Conservation (phyloP, 345 rosid genomes). For the Melaleuca quinquenervia region DNA sequence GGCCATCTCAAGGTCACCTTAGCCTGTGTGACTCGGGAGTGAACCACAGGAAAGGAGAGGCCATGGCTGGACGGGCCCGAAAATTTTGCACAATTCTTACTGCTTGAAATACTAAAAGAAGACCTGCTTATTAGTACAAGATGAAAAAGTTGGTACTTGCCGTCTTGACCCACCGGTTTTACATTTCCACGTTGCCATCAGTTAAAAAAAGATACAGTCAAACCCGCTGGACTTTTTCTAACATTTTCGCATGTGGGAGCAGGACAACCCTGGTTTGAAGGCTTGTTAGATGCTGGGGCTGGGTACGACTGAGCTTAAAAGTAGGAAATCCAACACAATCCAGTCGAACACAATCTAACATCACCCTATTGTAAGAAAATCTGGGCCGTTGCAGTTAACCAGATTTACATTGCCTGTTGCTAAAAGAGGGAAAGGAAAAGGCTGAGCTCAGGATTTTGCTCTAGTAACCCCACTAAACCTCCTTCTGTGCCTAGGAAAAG, state of each 20-base stretch:
- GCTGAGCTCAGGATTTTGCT: background rate
- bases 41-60: background rate
- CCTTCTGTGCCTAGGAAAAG: conserved; percentile 10
- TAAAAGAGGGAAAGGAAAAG: conserved; percentile 6
- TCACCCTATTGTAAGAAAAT: conserved; percentile 12
- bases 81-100: background rate
- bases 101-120: background rate
- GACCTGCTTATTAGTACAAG: background rate
- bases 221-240: background rate
- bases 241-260: background rate
- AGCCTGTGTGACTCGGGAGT: background rate
- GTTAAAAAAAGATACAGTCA: background rate
- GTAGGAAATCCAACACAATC: background rate
- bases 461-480: background rate
- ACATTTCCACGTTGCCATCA: background rate
- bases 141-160: background rate
- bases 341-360: background rate
- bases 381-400: conserved; percentile 7
- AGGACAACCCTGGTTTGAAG: background rate
- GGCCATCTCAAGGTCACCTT: background rate
- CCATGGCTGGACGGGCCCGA: background rate
- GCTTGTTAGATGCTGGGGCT: background rate
- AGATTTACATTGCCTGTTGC: conserved; percentile 17
- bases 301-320: background rate
- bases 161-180: background rate